phyloP scores from a whole-genome alignment of 1,139 yeast species.

The Taiozyma sp. region DNA sequence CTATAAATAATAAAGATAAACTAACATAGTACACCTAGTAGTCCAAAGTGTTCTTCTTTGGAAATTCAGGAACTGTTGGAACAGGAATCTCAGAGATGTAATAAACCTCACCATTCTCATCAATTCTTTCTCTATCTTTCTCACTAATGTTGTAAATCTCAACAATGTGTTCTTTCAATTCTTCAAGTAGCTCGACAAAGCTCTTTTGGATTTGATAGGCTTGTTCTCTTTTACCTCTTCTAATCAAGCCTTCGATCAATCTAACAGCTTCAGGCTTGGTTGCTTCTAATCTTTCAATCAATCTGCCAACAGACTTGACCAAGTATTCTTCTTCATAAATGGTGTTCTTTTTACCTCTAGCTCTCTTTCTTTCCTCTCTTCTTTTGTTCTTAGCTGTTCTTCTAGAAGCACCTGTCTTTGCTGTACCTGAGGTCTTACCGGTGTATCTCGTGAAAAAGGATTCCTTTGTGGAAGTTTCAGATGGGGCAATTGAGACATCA shows the following conservation, averaged over 20 bases:
- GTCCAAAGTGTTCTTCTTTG: conserved; percentile 51
- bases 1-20: not conserved
- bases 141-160: conserved; percentile 83
- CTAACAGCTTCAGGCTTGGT: conserved; percentile 72
- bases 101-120: conserved; percentile 84
- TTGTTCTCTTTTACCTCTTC: conserved; percentile 71
- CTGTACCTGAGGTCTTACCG: conserved; percentile 93
- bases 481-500: conserved; percentile 90
- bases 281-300: conserved; percentile 74
- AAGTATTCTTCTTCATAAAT: conserved; percentile 96
- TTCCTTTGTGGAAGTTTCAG: conserved; percentile 89
- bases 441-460: conserved; percentile 94
- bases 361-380: conserved; percentile 93
- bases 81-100: conserved; percentile 67
- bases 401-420: conserved; percentile 93
- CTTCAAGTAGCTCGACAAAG: conserved; percentile 52
- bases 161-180: conserved; percentile 52
- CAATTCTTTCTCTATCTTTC: conserved; percentile 80
- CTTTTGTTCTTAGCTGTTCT: conserved; percentile 87
- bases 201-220: conserved; percentile 78
- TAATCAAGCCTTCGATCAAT: conserved; percentile 70
- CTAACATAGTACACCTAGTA: conserved; percentile 27
- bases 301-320: conserved; percentile 80
- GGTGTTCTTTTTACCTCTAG: conserved; percentile 96
- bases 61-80: conserved; percentile 59